Base-by-base conservation (phyloP, 2,329 filamentous ascomycete genomes). In the Cladosporium sphaerospermum region DNA sequence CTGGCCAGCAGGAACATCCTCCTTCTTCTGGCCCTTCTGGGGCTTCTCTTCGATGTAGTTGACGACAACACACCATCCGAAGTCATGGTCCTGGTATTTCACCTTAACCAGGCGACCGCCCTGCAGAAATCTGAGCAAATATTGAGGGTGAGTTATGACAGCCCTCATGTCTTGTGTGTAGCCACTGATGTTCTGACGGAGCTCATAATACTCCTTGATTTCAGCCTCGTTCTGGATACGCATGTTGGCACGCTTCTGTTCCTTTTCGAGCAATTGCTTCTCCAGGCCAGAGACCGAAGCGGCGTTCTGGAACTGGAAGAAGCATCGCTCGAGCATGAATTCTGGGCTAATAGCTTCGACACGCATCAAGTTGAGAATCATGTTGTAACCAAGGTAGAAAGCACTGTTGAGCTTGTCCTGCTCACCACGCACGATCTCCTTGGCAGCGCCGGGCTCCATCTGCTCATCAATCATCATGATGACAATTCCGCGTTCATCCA, bases 381-480 rank as follows among this genome's bases (percentile, higher is more conserved):
- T 99, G 75, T 99, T 99, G 78, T 99, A 99, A 32, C 93, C 91
- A 13, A 99, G 80, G 68, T 99, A 89, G 73, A 99, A 99, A 1
- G 93, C 93, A 3, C 93, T 97, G 72, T 97, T 97, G 31, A 99
- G 83, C 61, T 91, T 90, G 70, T 99, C 95, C 70, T 99, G 93
- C 66, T 96, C 88, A 61, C 93, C 93, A 50, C 93, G 89, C 10
- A 99, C 93, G 62, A 99, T 96, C 59, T 88, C 85, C 72, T 95
- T 95, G 40, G 93, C 92, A n/a, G 86, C 84, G 2, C 89, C 84
- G 1, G 93, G 93, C 65, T 99, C 93, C 75, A 99, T 92, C 73
- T 93, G 89, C 69, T 95, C 88, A 66, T 95, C 87, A 57, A 99
- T 88, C 92, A 99, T 97, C 89, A 99, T 97, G 69, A 99, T 97